Evolutionary conservation across 169 alveolate species (phyloP).

Genomic region (Babesia ovis): DNA sequence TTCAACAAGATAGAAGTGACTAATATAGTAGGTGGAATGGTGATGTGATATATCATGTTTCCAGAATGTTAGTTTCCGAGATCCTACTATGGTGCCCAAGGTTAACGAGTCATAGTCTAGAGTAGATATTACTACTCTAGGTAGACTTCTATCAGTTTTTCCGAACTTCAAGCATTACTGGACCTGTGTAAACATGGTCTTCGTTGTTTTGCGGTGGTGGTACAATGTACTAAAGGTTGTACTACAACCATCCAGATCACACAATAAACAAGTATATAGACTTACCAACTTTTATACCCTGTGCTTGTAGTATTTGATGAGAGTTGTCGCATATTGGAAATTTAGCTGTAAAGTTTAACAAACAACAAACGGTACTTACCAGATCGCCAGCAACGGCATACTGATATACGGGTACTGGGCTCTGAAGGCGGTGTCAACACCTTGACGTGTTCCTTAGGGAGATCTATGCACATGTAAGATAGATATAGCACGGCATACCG

Average conservation of each 20-base stretch:
- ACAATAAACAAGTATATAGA: too few relatives aligned
- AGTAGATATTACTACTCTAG: too few relatives aligned
- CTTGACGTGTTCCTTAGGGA: conserved; percentile 51
- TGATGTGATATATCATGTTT: neutral
- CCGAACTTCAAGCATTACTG: conserved; percentile 73
- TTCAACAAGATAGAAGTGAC: conserved; percentile 70
- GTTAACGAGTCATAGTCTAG: too few relatives aligned
- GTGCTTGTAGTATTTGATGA: conserved; percentile 77
- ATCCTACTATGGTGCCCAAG: conserved; percentile 25
- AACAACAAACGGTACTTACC: neutral
- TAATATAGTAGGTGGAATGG: conserved; percentile 53
- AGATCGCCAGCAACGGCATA: conserved; percentile 84
- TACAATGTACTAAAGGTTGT: too few relatives aligned
- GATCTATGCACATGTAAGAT: conserved; percentile 3
- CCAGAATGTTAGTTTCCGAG: conserved; percentile 64
- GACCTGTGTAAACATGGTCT: too few relatives aligned
- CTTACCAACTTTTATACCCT: conserved; percentile 77
- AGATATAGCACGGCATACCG: conserved; percentile 2
- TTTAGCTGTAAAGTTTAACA: conserved; percentile 50
- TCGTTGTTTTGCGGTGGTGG: too few relatives aligned
- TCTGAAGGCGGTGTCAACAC: conserved; percentile 36
- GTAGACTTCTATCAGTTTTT: conserved; percentile 27
- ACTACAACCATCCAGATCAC: too few relatives aligned
- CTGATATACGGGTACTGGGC: conserved; percentile 67
- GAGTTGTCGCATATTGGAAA: conserved; percentile 85